phyloP scores from a whole-genome alignment of 2,329 filamentous ascomycete genomes.

The Venturia effusa region DNA sequence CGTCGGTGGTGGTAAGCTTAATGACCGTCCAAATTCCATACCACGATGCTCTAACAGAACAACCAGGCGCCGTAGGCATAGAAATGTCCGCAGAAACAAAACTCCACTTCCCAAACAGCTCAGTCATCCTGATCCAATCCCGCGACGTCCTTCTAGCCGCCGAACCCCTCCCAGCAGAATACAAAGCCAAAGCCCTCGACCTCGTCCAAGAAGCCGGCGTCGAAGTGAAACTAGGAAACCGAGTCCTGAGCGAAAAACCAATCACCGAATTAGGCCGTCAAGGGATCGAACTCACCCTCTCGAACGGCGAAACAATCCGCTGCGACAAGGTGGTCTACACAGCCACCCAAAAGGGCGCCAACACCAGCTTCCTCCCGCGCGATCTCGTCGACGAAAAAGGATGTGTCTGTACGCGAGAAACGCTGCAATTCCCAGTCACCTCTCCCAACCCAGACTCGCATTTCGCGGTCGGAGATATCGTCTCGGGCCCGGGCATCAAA shows the following conservation, averaged over 20 bases:
- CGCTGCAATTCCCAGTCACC: constrained; percentile 37
- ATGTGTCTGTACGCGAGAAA: constrained; percentile 51
- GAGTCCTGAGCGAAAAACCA: constrained; percentile 41
- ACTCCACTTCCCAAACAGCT: constrained; percentile 48
- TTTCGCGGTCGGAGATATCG: constrained; percentile 60
- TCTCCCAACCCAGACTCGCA: constrained; percentile 50
- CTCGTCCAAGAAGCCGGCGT: constrained; percentile 53
- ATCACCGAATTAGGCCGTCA: constrained; percentile 32
- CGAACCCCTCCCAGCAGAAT: constrained; percentile 59
- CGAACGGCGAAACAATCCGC: constrained; percentile 47
- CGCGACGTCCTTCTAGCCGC: constrained; percentile 58
- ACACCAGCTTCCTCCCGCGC: constrained; percentile 50
- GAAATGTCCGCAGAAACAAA: constrained; percentile 77
- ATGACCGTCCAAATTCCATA: constrained; percentile 21
- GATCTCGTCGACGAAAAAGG: constrained; percentile 51
- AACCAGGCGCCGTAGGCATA: constrained; percentile 59
- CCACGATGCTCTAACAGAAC: background rate
- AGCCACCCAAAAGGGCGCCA: constrained; percentile 51
- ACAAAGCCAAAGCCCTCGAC: constrained; percentile 51
- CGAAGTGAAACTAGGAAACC: constrained; percentile 50
- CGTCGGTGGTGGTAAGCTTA: constrained; percentile 9
- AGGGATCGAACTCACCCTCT: constrained; percentile 42
- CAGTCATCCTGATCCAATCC: constrained; percentile 67
- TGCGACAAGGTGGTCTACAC: constrained; percentile 61
- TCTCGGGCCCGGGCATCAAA: constrained; percentile 67